Percentiles rank a stretch among this genome's conserved stretches.
Evolutionary conservation across 805 yeast genomes (phyloP).

Genomic region (Vanderwaltozyma verrucispora): DNA sequence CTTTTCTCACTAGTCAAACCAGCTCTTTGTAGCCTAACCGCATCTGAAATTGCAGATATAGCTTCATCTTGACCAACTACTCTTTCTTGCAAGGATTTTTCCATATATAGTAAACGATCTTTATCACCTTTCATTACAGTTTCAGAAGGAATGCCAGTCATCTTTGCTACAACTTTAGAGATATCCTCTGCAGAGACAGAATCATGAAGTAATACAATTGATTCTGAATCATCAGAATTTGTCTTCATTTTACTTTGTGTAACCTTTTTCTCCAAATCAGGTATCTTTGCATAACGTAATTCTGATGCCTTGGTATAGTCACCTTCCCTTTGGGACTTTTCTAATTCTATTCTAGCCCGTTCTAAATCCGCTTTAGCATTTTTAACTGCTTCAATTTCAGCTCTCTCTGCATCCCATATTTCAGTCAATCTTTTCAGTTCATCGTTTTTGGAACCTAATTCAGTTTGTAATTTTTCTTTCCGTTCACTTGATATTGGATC

Average conservation of each 20-base stretch:
- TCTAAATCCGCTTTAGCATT: conserved; percentile 75
- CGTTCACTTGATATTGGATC: conserved; percentile 77
- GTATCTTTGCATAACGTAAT: conserved; percentile 78
- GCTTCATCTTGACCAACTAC: conserved; percentile 97
- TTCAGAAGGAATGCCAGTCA: conserved; percentile 93
- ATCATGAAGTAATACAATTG: conserved; percentile 45
- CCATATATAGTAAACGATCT: conserved; percentile 85
- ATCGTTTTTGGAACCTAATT: conserved; percentile 47
- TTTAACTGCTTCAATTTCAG: conserved; percentile 67
- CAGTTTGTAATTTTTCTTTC: conserved; percentile 59
- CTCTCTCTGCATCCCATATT: conserved; percentile 79
- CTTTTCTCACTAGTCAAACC: conserved; percentile 90
- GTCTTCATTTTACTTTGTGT: conserved; percentile 34
- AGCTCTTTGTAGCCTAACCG: conserved; percentile 92
- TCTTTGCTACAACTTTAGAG: conserved; percentile 80
- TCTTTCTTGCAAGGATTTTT: conserved; percentile 56
- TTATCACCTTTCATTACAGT: conserved; percentile 90
- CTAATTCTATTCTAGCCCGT: conserved; percentile 72
- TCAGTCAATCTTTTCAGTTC: conserved; percentile 66
- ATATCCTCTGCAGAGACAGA: conserved; percentile 92
- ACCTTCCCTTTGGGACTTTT: conserved; percentile 72
- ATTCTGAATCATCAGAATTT: conserved; percentile 29
- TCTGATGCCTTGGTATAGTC: conserved; percentile 84
- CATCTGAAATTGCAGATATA: conserved; percentile 78
- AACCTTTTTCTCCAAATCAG: conserved; percentile 58